Evolutionary conservation across 2,329 filamentous ascomycete genomes (phyloP).

Genomic region (Zalaria obscura): DNA sequence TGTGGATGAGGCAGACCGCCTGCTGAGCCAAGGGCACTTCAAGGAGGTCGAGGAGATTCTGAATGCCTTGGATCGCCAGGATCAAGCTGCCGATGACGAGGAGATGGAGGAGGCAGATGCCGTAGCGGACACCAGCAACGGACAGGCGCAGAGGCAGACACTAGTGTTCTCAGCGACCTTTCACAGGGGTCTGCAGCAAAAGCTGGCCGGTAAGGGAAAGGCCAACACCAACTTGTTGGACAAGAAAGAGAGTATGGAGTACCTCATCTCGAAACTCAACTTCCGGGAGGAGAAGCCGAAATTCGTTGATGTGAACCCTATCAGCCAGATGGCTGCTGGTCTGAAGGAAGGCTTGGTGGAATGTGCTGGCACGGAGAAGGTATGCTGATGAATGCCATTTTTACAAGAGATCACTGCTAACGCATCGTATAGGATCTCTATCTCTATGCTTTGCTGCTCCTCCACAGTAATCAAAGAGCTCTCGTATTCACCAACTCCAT

Average conservation of each 20-base stretch:
- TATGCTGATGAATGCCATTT: conserved; percentile 19
- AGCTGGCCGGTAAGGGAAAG: conserved; percentile 65
- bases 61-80: conserved; percentile 54
- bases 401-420: conserved; percentile 9
- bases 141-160: conserved; percentile 47
- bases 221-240: conserved; percentile 48
- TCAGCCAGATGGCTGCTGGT: conserved; percentile 73
- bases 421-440: conserved; percentile 56
- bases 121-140: neutral
- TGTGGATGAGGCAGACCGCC: conserved; percentile 83
- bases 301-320: conserved; percentile 84
- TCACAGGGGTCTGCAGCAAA: conserved; percentile 79
- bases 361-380: conserved; percentile 87
- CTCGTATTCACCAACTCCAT: conserved; percentile 96
- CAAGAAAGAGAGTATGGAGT: conserved; percentile 77
- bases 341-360: conserved; percentile 85
- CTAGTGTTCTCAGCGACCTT: conserved; percentile 96
- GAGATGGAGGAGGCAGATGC: conserved; percentile 23
- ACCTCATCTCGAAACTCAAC: conserved; percentile 76
- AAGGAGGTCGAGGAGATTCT: conserved; percentile 87
- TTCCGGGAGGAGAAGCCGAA: conserved; percentile 75
- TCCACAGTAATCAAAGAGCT: conserved; percentile 67
- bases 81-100: conserved; percentile 25
- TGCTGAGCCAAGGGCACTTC: conserved; percentile 87
- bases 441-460: conserved; percentile 72